These are phyloP conservation scores for Tetracladium maxilliforme DNA, from an alignment of 2,329 filamentous ascomycete species.

Conservation along the genomic window DNA sequence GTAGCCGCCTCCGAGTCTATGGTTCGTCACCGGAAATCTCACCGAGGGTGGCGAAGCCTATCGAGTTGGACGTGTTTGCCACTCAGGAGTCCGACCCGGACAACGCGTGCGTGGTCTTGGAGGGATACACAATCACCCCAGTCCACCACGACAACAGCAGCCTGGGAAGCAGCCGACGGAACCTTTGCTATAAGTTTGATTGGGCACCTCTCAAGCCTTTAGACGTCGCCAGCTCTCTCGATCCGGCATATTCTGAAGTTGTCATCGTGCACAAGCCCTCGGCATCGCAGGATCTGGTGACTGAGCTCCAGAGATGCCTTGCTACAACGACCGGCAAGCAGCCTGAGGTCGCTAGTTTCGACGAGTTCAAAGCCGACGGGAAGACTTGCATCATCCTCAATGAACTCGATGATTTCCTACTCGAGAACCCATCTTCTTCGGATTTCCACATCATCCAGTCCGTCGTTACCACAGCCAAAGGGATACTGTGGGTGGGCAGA, in stretches of 20 bases:
- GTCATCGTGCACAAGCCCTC: slow-evolving; percentile 22
- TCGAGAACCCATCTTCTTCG: slow-evolving; percentile 22
- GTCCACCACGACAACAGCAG: too few species aligned
- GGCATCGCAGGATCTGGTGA: slow-evolving; percentile 15
- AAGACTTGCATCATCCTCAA: slow-evolving; percentile 28
- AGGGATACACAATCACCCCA: too few species aligned
- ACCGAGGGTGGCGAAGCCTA: slow-evolving; percentile 12
- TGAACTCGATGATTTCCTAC: slow-evolving; percentile 19
- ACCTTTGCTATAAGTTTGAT: slow-evolving; percentile 30
- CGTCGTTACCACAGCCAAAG: slow-evolving; percentile 19
- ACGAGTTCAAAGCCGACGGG: slow-evolving; percentile 11
- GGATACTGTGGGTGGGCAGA: slow-evolving; percentile 31
- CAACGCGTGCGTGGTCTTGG: too few species aligned
- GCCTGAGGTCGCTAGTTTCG: slow-evolving; percentile 15
- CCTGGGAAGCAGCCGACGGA: too few species aligned
- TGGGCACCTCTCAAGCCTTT: slow-evolving; percentile 30
- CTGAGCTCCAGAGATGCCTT: slow-evolving; percentile 18
- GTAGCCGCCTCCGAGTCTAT: slow-evolving; percentile 17
- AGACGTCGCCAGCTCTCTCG: slow-evolving; percentile 5
- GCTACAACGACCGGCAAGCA: slow-evolving; percentile 16
- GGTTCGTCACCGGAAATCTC: slow-evolving; percentile 18
- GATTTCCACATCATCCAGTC: slow-evolving; percentile 25
- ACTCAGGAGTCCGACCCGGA: too few species aligned
- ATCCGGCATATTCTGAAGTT: slow-evolving; percentile 19
- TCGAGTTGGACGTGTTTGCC: slow-evolving; percentile 21